These are phyloP conservation scores for Fusarium nodosum DNA, from an alignment of 2,329 filamentous ascomycete genomes.

Conservation along the genomic window DNA sequence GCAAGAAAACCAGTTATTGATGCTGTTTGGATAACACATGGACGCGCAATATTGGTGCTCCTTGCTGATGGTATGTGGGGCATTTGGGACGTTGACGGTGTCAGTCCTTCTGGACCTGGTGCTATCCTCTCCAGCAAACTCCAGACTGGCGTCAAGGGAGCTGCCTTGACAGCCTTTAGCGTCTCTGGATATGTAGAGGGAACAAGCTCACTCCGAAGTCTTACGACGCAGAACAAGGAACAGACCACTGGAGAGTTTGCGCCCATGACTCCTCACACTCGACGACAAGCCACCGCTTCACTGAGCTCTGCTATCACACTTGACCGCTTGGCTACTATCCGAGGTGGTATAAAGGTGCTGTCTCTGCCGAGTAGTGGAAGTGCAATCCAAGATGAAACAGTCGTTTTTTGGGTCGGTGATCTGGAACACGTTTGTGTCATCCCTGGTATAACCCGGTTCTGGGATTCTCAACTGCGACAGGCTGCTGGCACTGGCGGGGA, in stretches of 20 bases:
- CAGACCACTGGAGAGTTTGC: slow-evolving; percentile 66
- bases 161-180: slow-evolving; percentile 70
- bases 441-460: slow-evolving; percentile 68
- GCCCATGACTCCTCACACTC: slow-evolving; percentile 74
- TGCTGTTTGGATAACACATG: slow-evolving; percentile 72
- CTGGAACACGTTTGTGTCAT: slow-evolving; percentile 70
- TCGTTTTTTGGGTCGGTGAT: slow-evolving; percentile 69
- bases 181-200: slow-evolving; percentile 72
- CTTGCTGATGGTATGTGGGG: slow-evolving; percentile 76
- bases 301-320: slow-evolving; percentile 59
- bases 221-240: slow-evolving; percentile 54
- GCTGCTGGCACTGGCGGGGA: slow-evolving; percentile 65
- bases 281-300: slow-evolving; percentile 65
- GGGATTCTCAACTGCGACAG: slow-evolving; percentile 70
- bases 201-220: slow-evolving; percentile 66
- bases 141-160: slow-evolving; percentile 67
- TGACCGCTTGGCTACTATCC: slow-evolving; percentile 66
- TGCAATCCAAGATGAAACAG: slow-evolving; percentile 65
- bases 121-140: slow-evolving; percentile 64
- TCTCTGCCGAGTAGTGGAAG: slow-evolving; percentile 60
- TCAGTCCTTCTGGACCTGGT: slow-evolving; percentile 60
- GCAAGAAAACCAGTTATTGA: slow-evolving; percentile 72
- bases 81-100: slow-evolving; percentile 75
- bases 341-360: slow-evolving; percentile 66
- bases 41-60: slow-evolving; percentile 69